Evolutionary conservation across 352 stramenopile species (phyloP), one percentile per base, ranked within the genome.

Genomic region (Phytophthora citrophthora): DNA sequence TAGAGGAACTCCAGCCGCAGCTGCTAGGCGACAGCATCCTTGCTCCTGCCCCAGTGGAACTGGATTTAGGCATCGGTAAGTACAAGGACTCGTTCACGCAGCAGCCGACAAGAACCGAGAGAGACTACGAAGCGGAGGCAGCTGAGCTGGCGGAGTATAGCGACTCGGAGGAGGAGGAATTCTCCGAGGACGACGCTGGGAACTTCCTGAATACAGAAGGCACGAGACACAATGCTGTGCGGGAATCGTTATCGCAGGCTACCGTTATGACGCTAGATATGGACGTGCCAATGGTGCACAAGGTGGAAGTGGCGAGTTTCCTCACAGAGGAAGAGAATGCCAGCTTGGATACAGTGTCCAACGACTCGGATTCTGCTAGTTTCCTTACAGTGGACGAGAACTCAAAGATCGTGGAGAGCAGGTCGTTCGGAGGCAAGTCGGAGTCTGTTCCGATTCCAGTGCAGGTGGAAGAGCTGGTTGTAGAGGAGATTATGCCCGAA

Each of bases 31-130:
- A 68, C 24, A 76, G 39, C 26, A 70, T 70, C 44, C 38, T 74
- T 23, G 53, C 65, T 8, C 10, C 57, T 39, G 50, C 54, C 31
- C 45, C 50, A 18, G 68, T 80, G 16, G 64, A 84, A 29, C 56
- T 84, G 5, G 76, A 86, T 54, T 48, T 89, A 26, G 80, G 77
- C 23, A 69, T 89, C 39, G 82, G 74, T 20, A 84, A 78, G 59
- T 91, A 91, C 62, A 81, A 81, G 46, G 54, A 86, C 16, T 58
- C 61, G 1, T 73, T 70, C 29, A 73, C 38, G 5, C 59, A 65
- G 49, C 54, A 55, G 16, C 18, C 50, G 39, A 58, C 63, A 8
- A 18, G 36, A 13, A 52, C 52, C 1, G 54, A 67, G n/a, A 61
- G 59, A 16, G 59, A 77, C 43, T 73, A 71, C 38, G 51, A 69